Evolutionary conservation across 2,329 filamentous ascomycete genomes (phyloP), one percentile per base, ranked within the genome.

Genomic region (Exserohilum rostratum): DNA sequence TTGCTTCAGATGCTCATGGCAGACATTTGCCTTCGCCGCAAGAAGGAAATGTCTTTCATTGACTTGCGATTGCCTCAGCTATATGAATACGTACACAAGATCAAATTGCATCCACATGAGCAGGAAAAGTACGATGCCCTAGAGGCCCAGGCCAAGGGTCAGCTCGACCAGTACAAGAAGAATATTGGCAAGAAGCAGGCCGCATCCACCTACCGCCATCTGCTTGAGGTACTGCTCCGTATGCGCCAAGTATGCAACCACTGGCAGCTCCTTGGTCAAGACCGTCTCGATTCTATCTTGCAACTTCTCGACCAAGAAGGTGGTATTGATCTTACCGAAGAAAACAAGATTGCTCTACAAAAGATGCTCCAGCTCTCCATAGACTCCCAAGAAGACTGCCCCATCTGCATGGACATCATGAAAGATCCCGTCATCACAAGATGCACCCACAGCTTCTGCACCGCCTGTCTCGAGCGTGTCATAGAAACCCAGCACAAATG

Each of bases 241-340:
- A 84, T 96, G 62, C 85, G 93, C 15, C 92, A 96, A 76, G 84
- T 90, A 71, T 96, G 92, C 76, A 92, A 93, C 61, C 92, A 96
- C 71, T 96, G 91, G 90, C 87, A 88, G 7, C 82, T 97, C 10
- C 91, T 90, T 68, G 88, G 87, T 45, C 82, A 89, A 59, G 70
- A 73, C 29, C 87, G 90, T 11, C 82, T 96, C n/a, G 83, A 84
- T 9, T 85, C 87, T n/a, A 81, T 96, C 18, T 80, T 93, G 69
- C 79, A 83, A 17, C 79, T 90, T 2, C 80, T 96, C 2, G 88
- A 90, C 38, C 82, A 84, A 13, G 80, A 89, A 61, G 84, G 86
- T 43, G 80, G 88, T 1, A 87, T 96, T 0, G 81, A 83, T 0
- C 80, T 96, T 20, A 93, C 85, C 2, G 82, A 85, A 0, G 87